Base-by-base conservation (phyloP, 768 basidiomycete species). In the Psilocybe subaeruginosa region DNA sequence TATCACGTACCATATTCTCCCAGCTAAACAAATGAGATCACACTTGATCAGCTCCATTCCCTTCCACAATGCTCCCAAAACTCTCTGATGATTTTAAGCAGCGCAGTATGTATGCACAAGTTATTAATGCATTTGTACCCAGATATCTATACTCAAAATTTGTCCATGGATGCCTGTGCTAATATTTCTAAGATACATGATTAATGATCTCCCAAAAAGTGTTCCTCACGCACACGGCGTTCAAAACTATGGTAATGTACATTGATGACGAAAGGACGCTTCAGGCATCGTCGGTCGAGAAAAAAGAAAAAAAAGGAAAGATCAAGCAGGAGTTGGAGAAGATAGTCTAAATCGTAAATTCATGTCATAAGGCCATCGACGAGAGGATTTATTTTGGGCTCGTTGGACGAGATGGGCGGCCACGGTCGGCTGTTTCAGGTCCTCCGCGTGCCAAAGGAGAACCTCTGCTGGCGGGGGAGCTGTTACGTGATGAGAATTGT, bases 401-500 rank as follows among this genome's bases (percentile, higher is more conserved):
- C 4, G 65, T 64, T 16, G 71, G 66, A 45, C 67, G 70, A 51
- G 70, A 67, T 17, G 64, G 59, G 23, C 70, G 68, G 23, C 67
- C 66, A 27, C 69, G 68, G 41, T 71, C 70, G 4, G 46, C 61
- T 6, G 63, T 64, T 11, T 68, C 65, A 8, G 54, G 16, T 11
- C 50, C 61, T 4, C 60, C 73, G 45, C 77, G 75, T 6, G 77
- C 77, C 45, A 78, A 68, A 8, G 86, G 86, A n/a, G 86, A 88
- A 27, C 81, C 82, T 65, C 82, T 78, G 55, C 82, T 75, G 48
- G 77, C 80, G 8, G 80, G 80, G 1, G 86, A 87, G 64, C 80
- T 84, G 43, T 77, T 82, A 47, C 81, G 76, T 8, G 85, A 85
- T 11, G 75, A 70, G 49, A 73, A 68, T 60, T 75, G 77, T 7